phyloP scores from a whole-genome alignment of 2,329 filamentous ascomycete species.

The Penicillium oxalicum region DNA sequence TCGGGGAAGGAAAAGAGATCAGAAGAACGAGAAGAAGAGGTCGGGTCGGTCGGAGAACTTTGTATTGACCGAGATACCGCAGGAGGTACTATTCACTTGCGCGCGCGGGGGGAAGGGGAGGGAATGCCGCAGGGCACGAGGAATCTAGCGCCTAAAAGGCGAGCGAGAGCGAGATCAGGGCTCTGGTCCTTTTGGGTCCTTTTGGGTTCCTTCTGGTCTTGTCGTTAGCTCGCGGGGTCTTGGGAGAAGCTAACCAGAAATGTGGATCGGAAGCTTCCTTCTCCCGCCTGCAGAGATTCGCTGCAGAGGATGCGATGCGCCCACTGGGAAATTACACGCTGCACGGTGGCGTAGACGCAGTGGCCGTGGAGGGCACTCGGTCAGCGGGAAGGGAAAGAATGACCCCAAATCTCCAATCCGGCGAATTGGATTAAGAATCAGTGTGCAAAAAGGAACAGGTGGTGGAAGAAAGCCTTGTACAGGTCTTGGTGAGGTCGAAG shows the following conservation, averaged over 20 bases:
- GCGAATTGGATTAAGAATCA: too few species aligned
- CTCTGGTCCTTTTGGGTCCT: slow-evolving; percentile 2
- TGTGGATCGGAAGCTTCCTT: slow-evolving; percentile 10
- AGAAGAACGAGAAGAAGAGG: not conserved
- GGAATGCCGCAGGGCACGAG: slow-evolving; percentile 16
- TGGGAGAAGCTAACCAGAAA: slow-evolving; percentile 12
- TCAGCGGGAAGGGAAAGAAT: too few species aligned
- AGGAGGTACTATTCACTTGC: not conserved
- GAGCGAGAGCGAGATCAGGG: slow-evolving; percentile 4
- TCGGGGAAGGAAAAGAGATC: slow-evolving; percentile 6
- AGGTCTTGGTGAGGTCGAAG: too few species aligned
- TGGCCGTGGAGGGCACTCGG: too few species aligned
- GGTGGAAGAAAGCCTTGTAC: too few species aligned
- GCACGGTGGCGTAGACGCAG: too few species aligned
- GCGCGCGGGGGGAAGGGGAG: slow-evolving; percentile 10
- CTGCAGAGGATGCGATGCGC: not conserved
- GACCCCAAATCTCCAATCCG: not conserved
- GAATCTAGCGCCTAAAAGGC: slow-evolving; percentile 14
- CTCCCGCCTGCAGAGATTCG: not conserved
- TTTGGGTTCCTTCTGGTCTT: too few species aligned
- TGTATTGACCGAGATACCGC: slow-evolving; percentile 3
- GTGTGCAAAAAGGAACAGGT: too few species aligned
- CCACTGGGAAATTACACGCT: not conserved
- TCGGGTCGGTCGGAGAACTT: slow-evolving; percentile 6
- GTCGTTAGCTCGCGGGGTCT: slow-evolving; percentile 18